Base-by-base conservation (phyloP, 805 yeast genomes). In the Lipomyces sp. region DNA sequence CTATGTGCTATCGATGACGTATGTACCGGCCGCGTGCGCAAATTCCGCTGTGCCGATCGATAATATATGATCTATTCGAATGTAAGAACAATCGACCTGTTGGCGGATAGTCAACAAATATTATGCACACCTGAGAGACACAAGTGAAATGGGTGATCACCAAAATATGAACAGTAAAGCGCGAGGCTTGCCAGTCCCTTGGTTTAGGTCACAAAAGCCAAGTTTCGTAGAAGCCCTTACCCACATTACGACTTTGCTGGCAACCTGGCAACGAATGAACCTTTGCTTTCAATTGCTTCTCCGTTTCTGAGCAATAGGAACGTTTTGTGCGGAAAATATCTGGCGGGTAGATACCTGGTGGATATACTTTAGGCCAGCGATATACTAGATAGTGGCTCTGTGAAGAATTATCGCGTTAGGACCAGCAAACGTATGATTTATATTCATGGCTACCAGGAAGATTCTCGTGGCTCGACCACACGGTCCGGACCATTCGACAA, bases 391-490 rank as follows among this genome's bases (percentile, higher is more conserved):
- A 2, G 10, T 42, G 48, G 48, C 3, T 42, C 48, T 15, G 48
- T n/a, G 24, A n/a, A 15, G 48, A 35, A 42, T 42, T 42, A n/a
- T 15, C n/a, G 7, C 54, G 7, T 51, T 32, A 32, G 32, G 54
- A 51, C 15, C 30, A 7, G 24, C n/a, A n/a, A n/a, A 11, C 7
- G 15, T 24, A 24, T 11, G 54, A 29, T 18, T 24, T 6, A 24
- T 51, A 32, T 3, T 11, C n/a, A 51, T 51, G 54, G 54, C 54
- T 6, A 51, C 54, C 34, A 29, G 54, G 11, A 51, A 51, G 34
- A 51, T 51, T 32, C 54, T 51, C 54, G 29, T 51, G 6, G 54
- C 54, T 4, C 54, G 54, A 18, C 54, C 54, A 18, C 34, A 51
- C 0, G 15, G 24, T n/a, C 4, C 48, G 2, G 48, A n/a, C n/a